Evolutionary conservation across 2,329 filamentous ascomycete genomes (phyloP).

Genomic region (Aspergillus spinulosporus): DNA sequence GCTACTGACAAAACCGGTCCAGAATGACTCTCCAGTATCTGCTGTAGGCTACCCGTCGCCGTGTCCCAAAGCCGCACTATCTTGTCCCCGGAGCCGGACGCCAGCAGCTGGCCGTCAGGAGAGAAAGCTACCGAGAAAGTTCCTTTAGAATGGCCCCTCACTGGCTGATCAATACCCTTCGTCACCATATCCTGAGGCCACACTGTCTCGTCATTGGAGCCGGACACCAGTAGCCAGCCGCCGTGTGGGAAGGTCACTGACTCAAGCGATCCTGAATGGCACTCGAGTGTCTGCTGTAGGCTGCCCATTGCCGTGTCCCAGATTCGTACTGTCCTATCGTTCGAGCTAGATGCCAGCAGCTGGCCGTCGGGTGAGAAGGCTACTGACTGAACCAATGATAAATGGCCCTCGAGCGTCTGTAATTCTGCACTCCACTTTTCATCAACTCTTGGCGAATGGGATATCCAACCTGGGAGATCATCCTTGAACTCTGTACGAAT

Average conservation of each 20-base stretch:
- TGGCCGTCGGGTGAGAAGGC: constrained; percentile 24
- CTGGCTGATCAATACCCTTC: neutral
- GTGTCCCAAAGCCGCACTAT: constrained; percentile 9
- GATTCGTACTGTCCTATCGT: constrained; percentile 18
- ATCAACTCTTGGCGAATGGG: constrained; percentile 12
- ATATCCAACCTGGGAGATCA: constrained; percentile 22
- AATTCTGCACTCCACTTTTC: constrained; percentile 10
- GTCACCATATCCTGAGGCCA: neutral
- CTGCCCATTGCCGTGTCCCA: constrained; percentile 17
- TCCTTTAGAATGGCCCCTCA: neutral
- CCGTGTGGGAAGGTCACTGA: neutral
- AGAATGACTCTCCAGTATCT: constrained; percentile 9
- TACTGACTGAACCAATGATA: constrained; percentile 10
- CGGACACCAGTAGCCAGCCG: neutral
- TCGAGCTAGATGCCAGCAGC: constrained; percentile 21
- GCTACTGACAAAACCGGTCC: constrained; percentile 12
- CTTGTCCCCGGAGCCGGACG: constrained; percentile 11
- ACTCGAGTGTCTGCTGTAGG: constrained; percentile 1
- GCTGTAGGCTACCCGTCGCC: neutral
- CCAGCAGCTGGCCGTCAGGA: constrained; percentile 9
- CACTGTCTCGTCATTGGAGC: neutral
- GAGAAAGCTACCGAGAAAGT: constrained; percentile 14
- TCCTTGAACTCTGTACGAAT: constrained; percentile 27
- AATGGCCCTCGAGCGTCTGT: constrained; percentile 14
- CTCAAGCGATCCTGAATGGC: neutral